Conservation (phyloP, 2,329 filamentous ascomycete genomes). For the Neofusicoccum laricinum region DNA sequence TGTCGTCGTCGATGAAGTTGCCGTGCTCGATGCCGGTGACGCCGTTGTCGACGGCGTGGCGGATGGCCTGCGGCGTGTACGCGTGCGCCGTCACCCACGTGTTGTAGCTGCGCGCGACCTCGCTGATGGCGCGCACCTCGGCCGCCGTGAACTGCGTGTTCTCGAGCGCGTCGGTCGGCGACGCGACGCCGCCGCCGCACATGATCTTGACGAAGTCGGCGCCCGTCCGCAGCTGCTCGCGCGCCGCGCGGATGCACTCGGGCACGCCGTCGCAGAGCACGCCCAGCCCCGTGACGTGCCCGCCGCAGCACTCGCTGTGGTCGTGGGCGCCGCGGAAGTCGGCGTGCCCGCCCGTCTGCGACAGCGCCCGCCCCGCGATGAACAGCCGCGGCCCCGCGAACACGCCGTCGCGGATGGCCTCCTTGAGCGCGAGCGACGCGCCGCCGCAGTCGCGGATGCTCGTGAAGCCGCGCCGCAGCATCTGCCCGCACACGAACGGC, state of each 20-base stretch:
- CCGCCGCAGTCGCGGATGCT: conserved; percentile 59
- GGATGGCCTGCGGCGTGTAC: conserved; percentile 55
- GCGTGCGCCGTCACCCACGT: conserved; percentile 59
- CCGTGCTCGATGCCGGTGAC: conserved; percentile 59
- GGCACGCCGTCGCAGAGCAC: conserved; percentile 54
- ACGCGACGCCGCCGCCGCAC: conserved; percentile 56
- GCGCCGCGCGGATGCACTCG: conserved; percentile 51
- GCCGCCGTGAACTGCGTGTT: conserved; percentile 56
- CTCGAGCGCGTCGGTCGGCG: conserved; percentile 53
- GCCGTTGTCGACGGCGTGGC: conserved; percentile 55
- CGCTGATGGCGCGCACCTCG: conserved; percentile 55
- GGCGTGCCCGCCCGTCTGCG: conserved; percentile 58
- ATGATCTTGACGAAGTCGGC: conserved; percentile 64
- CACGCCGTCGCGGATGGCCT: conserved; percentile 56
- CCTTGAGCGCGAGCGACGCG: conserved; percentile 52
- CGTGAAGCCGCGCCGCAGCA: conserved; percentile 58
- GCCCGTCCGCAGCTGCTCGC: conserved; percentile 55
- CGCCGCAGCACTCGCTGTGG: conserved; percentile 48
- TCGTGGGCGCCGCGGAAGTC: conserved; percentile 50
- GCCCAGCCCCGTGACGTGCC: conserved; percentile 40
- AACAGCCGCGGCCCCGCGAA: conserved; percentile 44
- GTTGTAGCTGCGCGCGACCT: conserved; percentile 47
- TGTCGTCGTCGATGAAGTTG: conserved; percentile 59
- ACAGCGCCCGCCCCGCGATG: conserved; percentile 47
- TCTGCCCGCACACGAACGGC: conserved; percentile 48